Base-by-base conservation (phyloP, 768 basidiomycete species). In the Macrocybe gigantea region DNA sequence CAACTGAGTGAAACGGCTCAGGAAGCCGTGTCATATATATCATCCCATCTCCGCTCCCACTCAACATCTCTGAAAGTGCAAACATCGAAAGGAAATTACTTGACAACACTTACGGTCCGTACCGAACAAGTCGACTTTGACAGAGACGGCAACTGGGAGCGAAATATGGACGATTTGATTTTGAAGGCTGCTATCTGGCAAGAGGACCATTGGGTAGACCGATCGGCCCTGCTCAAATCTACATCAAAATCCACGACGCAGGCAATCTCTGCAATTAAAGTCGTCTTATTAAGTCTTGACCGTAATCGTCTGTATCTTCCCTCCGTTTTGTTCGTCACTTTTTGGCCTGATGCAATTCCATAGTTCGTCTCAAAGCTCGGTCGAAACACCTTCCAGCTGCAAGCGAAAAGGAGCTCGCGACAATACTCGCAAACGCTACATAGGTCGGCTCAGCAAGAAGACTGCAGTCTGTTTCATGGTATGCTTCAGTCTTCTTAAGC, bases 111-210 rank as follows among this genome's bases (percentile, higher is more conserved):
- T 12, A 83, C 65, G 58, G 80, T 98, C 13, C 83, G 93, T 15
- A 83, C 82, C 0, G 95, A 98, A 63, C 79, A 86, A 52, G 77
- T 93, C 50, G 85, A 91, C 52, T 88, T 92, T 59, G 59, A 74
- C 15, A 66, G 68, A 31, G 67, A 58, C 22, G 53, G 57, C 51
- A 55, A 70, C 60, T 48, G 69, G 57, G 85, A 87, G 40, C 77
- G 86, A 35, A 91, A 78, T 51, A 93, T 96, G 90, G 96, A 98
- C 59, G 95, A 98, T 58, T 73, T 94, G 45, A 96, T 99, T 49
- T 76, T 98, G 38, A 85, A 88, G 58, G 88, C 93, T 33, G 93
- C 91, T 12, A 77, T 88, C 43, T 97, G 93, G 89, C 95, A 97
- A 60, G 78, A 87, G 46, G 87, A 92, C 33, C 92, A 97, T 60